Evolutionary conservation across 495 filamentous ascomycete genomes (phyloP).

Genomic region (Penicillium taxi): DNA sequence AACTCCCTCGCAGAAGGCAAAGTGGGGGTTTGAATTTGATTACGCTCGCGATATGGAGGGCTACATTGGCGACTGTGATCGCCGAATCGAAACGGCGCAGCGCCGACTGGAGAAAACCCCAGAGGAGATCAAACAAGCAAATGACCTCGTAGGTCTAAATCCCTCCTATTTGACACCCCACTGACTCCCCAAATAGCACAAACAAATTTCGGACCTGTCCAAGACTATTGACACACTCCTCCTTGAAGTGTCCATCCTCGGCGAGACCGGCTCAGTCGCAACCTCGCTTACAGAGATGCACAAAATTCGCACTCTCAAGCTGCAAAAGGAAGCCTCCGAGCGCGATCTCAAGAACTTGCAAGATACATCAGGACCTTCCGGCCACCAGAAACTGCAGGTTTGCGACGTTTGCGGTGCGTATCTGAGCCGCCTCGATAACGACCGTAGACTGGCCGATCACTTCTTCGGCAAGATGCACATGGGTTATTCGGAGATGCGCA

Average conservation of each 20-base stretch:
- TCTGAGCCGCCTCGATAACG: slow-evolving; percentile 83
- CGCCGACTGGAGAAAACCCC: slow-evolving; percentile 91
- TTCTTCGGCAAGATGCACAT: slow-evolving; percentile 99
- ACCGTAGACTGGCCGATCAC: slow-evolving; percentile 86
- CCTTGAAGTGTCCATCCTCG: slow-evolving; percentile 77
- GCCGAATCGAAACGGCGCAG: slow-evolving; percentile 84
- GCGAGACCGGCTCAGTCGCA: slow-evolving; percentile 70
- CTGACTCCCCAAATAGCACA: slow-evolving; percentile 43
- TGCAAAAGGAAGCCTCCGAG: slow-evolving; percentile 76
- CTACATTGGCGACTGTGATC: slow-evolving; percentile 95
- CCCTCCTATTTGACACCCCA: background rate
- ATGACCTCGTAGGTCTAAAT: slow-evolving; percentile 51
- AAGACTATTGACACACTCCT: slow-evolving; percentile 74
- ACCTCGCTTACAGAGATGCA: slow-evolving; percentile 79
- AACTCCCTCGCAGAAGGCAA: slow-evolving; percentile 55
- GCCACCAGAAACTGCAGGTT: slow-evolving; percentile 96
- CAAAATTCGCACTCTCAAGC: slow-evolving; percentile 70
- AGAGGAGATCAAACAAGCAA: slow-evolving; percentile 97
- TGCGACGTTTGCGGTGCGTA: slow-evolving; percentile 98
- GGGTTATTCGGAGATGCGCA: slow-evolving; percentile 96
- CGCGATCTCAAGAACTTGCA: slow-evolving; percentile 83
- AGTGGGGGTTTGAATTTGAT: slow-evolving; percentile 89
- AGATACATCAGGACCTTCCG: slow-evolving; percentile 83
- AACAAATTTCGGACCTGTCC: slow-evolving; percentile 75
- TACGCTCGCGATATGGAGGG: slow-evolving; percentile 92